Conservation (phyloP, 495 filamentous ascomycete species). For the Parachaetomium inaequale region DNA sequence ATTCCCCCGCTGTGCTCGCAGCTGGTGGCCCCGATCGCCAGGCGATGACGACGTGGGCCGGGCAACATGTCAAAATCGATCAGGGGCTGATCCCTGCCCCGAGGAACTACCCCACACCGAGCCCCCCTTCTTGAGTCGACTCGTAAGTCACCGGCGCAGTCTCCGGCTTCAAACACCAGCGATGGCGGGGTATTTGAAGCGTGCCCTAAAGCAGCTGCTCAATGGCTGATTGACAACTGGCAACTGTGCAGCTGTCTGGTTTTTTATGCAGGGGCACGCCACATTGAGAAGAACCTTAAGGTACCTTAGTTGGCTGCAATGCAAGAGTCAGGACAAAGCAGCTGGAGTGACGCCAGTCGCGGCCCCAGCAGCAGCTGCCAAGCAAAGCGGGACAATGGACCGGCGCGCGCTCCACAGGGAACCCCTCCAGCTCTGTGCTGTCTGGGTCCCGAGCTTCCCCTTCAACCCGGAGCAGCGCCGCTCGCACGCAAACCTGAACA, state of each 20-base stretch:
- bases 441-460: neutral
- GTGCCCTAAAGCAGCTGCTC: too few species aligned
- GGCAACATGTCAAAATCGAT: neutral
- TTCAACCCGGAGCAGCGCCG: neutral
- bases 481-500: neutral
- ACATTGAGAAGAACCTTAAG: neutral
- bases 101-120: constrained; percentile 1
- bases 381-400: constrained; percentile 7
- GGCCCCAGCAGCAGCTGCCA: neutral
- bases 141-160: neutral
- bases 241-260: neutral
- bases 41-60: constrained; percentile 19
- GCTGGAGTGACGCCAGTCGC: neutral
- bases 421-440: neutral
- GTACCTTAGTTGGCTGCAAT: neutral
- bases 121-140: neutral
- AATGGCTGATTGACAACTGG: neutral
- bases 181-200: too few species aligned
- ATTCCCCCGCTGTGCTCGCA: neutral
- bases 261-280: neutral
- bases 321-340: neutral
- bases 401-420: constrained; percentile 2
- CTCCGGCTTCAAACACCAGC: neutral
- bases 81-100: constrained; percentile 12
- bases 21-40: neutral